Conservation (phyloP, 1,284 basidiomycete species). For the Earliella scabrosa region DNA sequence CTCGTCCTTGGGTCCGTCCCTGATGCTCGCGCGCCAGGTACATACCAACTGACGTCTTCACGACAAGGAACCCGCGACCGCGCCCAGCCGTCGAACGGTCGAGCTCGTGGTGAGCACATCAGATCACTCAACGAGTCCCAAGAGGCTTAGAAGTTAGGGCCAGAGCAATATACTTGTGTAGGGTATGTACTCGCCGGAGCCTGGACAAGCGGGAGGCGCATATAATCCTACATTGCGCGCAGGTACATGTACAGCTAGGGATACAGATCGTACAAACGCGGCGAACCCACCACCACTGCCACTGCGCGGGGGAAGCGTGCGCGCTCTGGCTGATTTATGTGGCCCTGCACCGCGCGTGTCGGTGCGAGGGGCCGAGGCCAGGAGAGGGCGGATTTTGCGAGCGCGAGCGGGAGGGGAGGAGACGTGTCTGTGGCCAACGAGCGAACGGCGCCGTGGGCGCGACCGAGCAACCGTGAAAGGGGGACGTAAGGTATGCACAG, state of each 20-base stretch:
- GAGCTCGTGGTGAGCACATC: no score
- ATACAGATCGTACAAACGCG: conserved; percentile 20
- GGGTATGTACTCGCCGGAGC: conserved; percentile 4
- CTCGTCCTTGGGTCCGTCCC: no score
- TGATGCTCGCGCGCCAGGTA: no score
- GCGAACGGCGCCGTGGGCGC: conserved; percentile 21
- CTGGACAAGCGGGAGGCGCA: no score
- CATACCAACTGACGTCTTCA: no score
- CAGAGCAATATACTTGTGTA: conserved; percentile 7
- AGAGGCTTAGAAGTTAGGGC: neutral
- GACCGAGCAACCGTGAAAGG: neutral
- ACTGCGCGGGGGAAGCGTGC: no score
- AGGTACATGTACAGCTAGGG: conserved; percentile 23
- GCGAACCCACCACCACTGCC: neutral
- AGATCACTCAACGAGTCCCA: no score
- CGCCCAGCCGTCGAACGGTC: no score
- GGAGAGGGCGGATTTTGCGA: neutral
- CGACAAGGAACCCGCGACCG: no score
- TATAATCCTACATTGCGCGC: conserved; percentile 20
- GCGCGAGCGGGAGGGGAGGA: conserved; percentile 2
- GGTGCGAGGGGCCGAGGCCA: neutral
- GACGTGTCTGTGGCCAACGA: conserved; percentile 21
- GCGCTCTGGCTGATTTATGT: no score
- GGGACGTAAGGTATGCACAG: neutral
- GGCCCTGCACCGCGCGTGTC: no score